Conservation (phyloP, 805 yeast genomes). For the Priceomyces medius region DNA sequence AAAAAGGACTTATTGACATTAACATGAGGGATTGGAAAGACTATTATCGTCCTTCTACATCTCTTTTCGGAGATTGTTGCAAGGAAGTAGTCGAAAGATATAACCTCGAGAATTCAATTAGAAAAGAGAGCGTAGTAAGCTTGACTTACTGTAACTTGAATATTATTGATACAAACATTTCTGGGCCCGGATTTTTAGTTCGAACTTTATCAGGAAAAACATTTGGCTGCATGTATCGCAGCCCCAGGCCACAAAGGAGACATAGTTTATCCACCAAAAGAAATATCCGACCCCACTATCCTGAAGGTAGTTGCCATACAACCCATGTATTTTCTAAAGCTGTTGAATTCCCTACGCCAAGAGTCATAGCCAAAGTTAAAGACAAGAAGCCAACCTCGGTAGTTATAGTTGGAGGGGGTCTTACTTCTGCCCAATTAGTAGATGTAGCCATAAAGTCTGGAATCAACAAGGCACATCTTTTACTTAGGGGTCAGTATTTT, state of each 20-base stretch:
- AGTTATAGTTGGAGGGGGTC: conserved; percentile 46
- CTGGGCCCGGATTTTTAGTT: conserved; percentile 33
- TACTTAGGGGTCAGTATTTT: conserved; percentile 42
- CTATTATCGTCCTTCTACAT: conserved; percentile 44
- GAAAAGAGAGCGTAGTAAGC: conserved; percentile 31
- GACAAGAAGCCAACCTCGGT: conserved; percentile 13
- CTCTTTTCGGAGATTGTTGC: conserved; percentile 40
- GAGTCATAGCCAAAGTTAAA: conserved; percentile 13
- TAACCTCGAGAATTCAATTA: conserved; percentile 24
- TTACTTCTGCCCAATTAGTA: conserved; percentile 47
- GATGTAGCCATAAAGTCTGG: conserved; percentile 34
- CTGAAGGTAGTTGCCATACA: conserved; percentile 34
- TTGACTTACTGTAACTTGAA: conserved; percentile 28
- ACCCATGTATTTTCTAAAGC: conserved; percentile 30
- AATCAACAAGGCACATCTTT: conserved; percentile 28
- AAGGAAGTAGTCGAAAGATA: conserved; percentile 32
- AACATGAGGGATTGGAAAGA: conserved; percentile 46
- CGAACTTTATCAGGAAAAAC: conserved; percentile 28
- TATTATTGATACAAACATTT: conserved; percentile 19
- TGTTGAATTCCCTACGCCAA: conserved; percentile 23
- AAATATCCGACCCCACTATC: too few relatives aligned
- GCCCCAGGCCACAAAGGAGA: conserved; percentile 38
- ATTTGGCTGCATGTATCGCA: conserved; percentile 35
- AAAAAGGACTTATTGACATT: conserved; percentile 37
- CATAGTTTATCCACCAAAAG: conserved; percentile 30